A percentile compares a stretch with the other conserved stretches of the same genome.
Conservation (phyloP, 306 rosid genomes). For the Sechiopsis laciniata region DNA sequence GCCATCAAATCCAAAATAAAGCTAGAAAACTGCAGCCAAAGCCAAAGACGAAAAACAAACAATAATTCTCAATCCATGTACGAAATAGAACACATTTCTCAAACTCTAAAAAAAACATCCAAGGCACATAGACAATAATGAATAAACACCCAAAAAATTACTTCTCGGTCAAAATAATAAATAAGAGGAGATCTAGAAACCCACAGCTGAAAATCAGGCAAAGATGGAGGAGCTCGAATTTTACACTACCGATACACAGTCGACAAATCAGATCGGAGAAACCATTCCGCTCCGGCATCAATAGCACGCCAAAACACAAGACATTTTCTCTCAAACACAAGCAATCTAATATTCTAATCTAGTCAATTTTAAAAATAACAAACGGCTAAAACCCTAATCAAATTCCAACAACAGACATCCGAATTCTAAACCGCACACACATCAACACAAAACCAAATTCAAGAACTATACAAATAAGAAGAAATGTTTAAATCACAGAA, state of each 20-base stretch:
- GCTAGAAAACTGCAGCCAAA: constrained; percentile 2
- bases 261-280: constrained; percentile 7
- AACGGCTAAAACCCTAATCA: constrained; percentile 10
- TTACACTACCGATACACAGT: neutral
- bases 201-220: neutral
- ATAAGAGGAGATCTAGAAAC: neutral
- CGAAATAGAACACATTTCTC: neutral
- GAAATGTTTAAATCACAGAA: neutral
- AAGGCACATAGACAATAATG: neutral
- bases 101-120: neutral
- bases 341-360: neutral
- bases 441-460: neutral
- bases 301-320: neutral
- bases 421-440: neutral
- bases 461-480: neutral
- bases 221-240: neutral
- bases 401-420: neutral
- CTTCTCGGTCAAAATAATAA: neutral
- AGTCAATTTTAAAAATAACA: neutral
- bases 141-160: neutral
- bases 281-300: neutral
- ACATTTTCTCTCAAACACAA: neutral
- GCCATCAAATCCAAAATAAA: constrained; percentile 46
- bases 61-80: neutral
- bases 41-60: neutral